Base-by-base conservation (phyloP, 495 filamentous ascomycete genomes). In the Penicillium dipodomyicola region DNA sequence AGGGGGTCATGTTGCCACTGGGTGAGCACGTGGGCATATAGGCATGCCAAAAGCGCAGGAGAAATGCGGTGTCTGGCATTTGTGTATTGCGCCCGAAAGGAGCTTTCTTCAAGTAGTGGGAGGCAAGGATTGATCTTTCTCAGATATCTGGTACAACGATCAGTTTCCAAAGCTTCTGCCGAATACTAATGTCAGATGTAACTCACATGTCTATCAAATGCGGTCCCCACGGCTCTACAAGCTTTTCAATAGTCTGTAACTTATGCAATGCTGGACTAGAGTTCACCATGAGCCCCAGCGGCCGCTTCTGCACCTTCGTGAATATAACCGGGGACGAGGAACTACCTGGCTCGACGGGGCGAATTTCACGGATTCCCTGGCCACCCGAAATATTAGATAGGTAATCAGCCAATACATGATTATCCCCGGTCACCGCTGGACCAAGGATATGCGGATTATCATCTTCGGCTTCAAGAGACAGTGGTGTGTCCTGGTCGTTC, bases 181-280 rank as follows among this genome's bases (percentile, higher is more conserved):
- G 44, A 64, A 22, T 45, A 8, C 6, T 1, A 32, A 23, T 27
- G 19, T 17, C 10, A 30, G 19, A 15, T 9, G 1, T 39, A 29
- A 39, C 52, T 47, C 15, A 54, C 52, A 54, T 14, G 5, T 54
- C 52, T 39, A 54, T 54, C 9, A 54, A 23, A 20, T 47, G 52
- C 1, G 52, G 30, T 0, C 52, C 44, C 52, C 52, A 60, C 11
- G 58, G 58, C 41, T 60, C 58, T 1, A 60, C 42, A 5, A 60
- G 58, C 53, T 60, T 60, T 39, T 60, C 58, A 23, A 60, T 56
- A 4, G 54, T 48, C 42, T 60, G 52, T 0, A 60, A 35, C 15
- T 60, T 60, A 33, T 60, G 40, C 2, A 60, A 19, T 33, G 53
- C 58, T 10, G 58, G 58, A n/a, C 49, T 60, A 15, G 32, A 47